These are phyloP conservation scores for Fusarium hainanense DNA, from an alignment of 2,329 filamentous ascomycete species.

Conservation along the genomic window DNA sequence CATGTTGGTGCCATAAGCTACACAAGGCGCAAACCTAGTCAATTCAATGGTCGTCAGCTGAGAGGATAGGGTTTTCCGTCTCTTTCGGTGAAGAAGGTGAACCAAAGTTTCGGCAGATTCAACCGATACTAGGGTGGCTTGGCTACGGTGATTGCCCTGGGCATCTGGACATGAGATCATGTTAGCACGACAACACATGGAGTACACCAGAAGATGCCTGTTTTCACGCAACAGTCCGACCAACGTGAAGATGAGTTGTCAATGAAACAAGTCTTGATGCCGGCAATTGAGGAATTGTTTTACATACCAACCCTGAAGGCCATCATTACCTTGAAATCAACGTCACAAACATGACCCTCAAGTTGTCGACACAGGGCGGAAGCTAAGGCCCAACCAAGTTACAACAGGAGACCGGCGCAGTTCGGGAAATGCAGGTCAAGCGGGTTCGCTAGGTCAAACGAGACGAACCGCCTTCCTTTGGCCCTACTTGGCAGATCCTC, in stretches of 20 bases:
- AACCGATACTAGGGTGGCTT: slow-evolving; percentile 14
- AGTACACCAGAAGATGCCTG: not conserved
- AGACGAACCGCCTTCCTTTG: slow-evolving; percentile 28
- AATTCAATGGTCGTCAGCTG: slow-evolving; percentile 39
- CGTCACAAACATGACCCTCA: slow-evolving; percentile 12
- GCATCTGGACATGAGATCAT: slow-evolving; percentile 15
- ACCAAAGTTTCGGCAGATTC: slow-evolving; percentile 13
- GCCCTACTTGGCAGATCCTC: slow-evolving; percentile 21
- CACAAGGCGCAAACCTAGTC: slow-evolving; percentile 11
- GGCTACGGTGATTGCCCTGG: slow-evolving; percentile 11
- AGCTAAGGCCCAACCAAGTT: slow-evolving; percentile 30
- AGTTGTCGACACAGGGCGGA: slow-evolving; percentile 38
- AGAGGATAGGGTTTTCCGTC: slow-evolving; percentile 31
- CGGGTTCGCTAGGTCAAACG: slow-evolving; percentile 33
- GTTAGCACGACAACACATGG: not conserved
- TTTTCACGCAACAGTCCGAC: not conserved
- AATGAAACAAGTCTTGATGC: not conserved
- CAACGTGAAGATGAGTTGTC: not conserved
- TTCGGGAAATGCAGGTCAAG: slow-evolving; percentile 39
- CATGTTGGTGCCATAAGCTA: slow-evolving; percentile 7
- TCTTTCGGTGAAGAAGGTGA: slow-evolving; percentile 15
- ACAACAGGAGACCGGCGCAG: slow-evolving; percentile 19
- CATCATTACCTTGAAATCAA: slow-evolving; percentile 1
- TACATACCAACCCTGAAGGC: not conserved
- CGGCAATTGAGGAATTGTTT: not conserved